Conservation (phyloP, 805 yeast genomes). For the Kurtzmaniella cleridarum region DNA sequence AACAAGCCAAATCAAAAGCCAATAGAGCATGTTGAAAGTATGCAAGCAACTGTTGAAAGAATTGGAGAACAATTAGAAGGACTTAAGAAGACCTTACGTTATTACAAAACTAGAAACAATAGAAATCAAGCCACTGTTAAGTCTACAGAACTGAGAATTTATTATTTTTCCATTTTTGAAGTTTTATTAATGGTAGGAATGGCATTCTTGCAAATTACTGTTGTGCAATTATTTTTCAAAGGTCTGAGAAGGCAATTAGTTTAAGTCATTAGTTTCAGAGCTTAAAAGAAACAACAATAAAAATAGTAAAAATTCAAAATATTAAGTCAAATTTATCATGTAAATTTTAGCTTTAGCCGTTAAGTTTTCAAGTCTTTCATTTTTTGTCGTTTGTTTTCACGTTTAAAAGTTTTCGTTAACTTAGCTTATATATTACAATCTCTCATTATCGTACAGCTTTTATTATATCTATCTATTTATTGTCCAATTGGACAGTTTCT, state of each 20-base stretch:
- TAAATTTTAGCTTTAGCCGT: no score
- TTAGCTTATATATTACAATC: no score
- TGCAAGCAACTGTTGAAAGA: conserved; percentile 48
- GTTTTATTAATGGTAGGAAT: conserved; percentile 69
- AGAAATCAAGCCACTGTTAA: conserved; percentile 86
- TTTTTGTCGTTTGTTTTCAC: no score
- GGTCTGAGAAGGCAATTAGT: conserved; percentile 66
- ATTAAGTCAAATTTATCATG: no score
- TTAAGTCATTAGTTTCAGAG: conserved; percentile 14
- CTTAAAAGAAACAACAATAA: no score
- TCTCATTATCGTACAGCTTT: no score
- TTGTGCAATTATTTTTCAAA: conserved; percentile 67
- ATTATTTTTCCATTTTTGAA: conserved; percentile 69
- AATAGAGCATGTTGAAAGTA: conserved; percentile 46
- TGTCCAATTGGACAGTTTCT: conserved; percentile 73
- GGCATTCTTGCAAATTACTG: conserved; percentile 63
- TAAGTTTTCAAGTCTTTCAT: no score
- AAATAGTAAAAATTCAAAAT: no score
- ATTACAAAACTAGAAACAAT: conserved; percentile 85
- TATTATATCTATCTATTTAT: conserved; percentile 13
- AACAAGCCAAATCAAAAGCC: conserved; percentile 43
- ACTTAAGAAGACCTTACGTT: conserved; percentile 58
- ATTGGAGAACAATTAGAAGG: conserved; percentile 58
- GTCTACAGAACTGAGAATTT: conserved; percentile 72
- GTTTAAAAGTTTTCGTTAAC: no score